A percentile compares a stretch with the other conserved stretches of the same genome.
phyloP scores from a whole-genome alignment of 1,284 basidiomycete species.

The Cryptococcus sp. region DNA sequence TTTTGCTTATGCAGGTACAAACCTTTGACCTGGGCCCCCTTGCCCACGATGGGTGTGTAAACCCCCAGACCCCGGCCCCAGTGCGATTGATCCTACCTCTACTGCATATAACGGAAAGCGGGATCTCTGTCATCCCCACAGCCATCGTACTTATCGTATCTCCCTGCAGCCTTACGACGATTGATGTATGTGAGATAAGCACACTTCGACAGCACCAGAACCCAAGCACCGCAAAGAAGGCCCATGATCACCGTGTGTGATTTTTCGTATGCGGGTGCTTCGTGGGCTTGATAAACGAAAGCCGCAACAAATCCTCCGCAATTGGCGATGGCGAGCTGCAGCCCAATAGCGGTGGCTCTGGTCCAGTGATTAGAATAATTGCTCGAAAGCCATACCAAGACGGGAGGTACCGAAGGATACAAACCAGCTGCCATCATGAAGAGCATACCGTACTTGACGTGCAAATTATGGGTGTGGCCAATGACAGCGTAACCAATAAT shows the following conservation, averaged over 20 bases:
- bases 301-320: conserved; percentile 41
- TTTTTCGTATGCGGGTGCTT: conserved; percentile 28
- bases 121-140: conserved; percentile 31
- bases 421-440: conserved; percentile 56
- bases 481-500: conserved; percentile 40
- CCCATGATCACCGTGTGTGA: conserved; percentile 40
- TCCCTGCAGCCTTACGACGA: conserved; percentile 22
- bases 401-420: conserved; percentile 56
- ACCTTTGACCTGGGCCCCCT: no score
- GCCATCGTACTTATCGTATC: conserved; percentile 20
- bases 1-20: no score
- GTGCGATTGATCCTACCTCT: no score
- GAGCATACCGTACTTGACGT: conserved; percentile 54
- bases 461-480: conserved; percentile 33
- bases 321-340: conserved; percentile 44
- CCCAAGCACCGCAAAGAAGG: conserved; percentile 31
- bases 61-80: no score
- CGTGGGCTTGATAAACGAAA: conserved; percentile 31
- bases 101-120: conserved; percentile 11
- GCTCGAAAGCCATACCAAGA: conserved; percentile 56
- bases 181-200: conserved; percentile 21
- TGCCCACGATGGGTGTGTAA: no score
- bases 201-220: conserved; percentile 27
- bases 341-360: conserved; percentile 36
- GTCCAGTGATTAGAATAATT: conserved; percentile 46